Evolutionary conservation across 331 rosid genomes (phyloP), one percentile per base, ranked within the genome.

Genomic region (Arachis monticola): DNA sequence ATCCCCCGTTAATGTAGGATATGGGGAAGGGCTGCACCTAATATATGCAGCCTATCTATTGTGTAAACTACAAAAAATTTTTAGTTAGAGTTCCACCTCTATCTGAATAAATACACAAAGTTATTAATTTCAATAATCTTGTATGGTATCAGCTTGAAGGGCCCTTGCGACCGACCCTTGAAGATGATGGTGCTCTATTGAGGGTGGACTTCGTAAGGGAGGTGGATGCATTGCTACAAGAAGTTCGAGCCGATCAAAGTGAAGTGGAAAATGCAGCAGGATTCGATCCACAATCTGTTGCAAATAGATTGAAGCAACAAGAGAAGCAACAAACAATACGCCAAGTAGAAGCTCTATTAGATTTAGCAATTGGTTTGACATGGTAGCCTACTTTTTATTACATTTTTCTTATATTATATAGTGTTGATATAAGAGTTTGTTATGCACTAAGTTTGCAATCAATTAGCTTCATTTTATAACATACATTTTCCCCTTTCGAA

Each of bases 141-240:
- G 45, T 17, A 13, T 81, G 83, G 84, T 88, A 80, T 82, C 90
- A 92, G 97, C 97, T 88, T 82, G 79, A 86, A 45, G 96, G 97
- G 65, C 93, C 87, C 11, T 42, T 84, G 44, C 84, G 90, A 74
- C 92, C 89, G 1, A 78, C 87, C 11, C 78, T 87, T 50, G 97
- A 90, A 69, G 85, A 51, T 14, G 99, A 94, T 63, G 86, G 87
- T 55, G 74, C 80, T 38, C 87, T 94, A 31, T 67, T 92, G 82
- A 92, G 99, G 79, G 96, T 85, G 64, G 97, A 94, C 85, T 94
- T 94, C 46, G 89, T 92, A 10, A 87, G 99, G 79, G 97, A 94
- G 88, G 96, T 94, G 74, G 90, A 87, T 85, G 97, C 63, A 74
- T 77, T 92, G 87, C 86, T 92, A 42, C 88, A 81, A 85, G 97